phyloP scores from a whole-genome alignment of 179 eudicot genomes.

The Silene vulgaris region DNA sequence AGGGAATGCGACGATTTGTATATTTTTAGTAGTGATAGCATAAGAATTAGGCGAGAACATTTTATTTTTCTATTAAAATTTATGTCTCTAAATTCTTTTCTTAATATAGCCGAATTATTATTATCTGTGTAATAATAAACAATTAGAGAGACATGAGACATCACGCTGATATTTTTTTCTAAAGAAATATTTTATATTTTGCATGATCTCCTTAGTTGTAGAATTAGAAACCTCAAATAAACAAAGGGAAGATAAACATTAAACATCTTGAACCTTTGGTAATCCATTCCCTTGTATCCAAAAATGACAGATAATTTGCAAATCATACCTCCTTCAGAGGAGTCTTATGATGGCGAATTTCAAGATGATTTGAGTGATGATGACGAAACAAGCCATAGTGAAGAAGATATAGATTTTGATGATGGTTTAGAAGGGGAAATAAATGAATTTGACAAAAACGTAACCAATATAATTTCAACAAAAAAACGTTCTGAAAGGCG shows the following conservation, averaged over 20 bases:
- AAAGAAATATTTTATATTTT: neutral
- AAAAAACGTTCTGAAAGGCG: slow-evolving; percentile 18
- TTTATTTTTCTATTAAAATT: neutral
- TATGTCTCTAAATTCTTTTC: neutral
- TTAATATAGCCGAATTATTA: slow-evolving; percentile 6
- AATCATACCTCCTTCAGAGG: neutral
- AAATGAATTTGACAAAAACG: neutral
- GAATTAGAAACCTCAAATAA: neutral
- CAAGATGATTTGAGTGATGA: neutral
- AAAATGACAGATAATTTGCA: neutral
- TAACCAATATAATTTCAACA: slow-evolving; percentile 6
- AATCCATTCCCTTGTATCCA: no score
- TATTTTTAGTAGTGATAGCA: neutral
- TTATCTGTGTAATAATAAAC: neutral
- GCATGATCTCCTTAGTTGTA: neutral
- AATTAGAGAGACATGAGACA: neutral
- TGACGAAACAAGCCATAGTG: slow-evolving; percentile 27
- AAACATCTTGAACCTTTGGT: neutral
- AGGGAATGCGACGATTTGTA: no score
- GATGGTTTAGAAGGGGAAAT: slow-evolving; percentile 18
- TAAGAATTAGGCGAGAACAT: neutral
- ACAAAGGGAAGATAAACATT: neutral
- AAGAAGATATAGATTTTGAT: slow-evolving; percentile 22
- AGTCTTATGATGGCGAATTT: slow-evolving; percentile 11
- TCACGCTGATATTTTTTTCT: neutral